phyloP scores from a whole-genome alignment of 2,329 filamentous ascomycete genomes.

The Venturia effusa region DNA sequence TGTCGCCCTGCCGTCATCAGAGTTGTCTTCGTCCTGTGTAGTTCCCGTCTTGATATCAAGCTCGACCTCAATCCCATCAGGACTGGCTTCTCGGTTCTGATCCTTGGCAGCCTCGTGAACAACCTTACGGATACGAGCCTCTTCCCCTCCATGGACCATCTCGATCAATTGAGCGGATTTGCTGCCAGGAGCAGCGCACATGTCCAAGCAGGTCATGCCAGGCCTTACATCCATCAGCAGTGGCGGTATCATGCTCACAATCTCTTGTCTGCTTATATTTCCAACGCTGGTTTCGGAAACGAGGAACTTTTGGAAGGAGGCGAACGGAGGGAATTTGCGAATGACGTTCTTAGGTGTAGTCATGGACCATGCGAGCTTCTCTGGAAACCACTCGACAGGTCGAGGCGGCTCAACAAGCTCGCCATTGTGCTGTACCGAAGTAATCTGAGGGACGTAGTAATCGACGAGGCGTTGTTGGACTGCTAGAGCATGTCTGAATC shows the following conservation, averaged over 20 bases:
- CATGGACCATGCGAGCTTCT: constrained; percentile 94
- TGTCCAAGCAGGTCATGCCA: constrained; percentile 85
- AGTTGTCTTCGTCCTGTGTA: constrained; percentile 37
- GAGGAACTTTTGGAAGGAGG: constrained; percentile 92
- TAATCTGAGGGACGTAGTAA: constrained; percentile 84
- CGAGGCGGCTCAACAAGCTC: constrained; percentile 69
- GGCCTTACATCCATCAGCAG: constrained; percentile 84
- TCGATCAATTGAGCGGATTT: constrained; percentile 94
- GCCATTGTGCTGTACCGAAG: constrained; percentile 73
- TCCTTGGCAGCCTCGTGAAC: constrained; percentile 53
- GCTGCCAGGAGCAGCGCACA: constrained; percentile 94
- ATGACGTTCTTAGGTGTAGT: constrained; percentile 95
- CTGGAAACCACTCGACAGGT: constrained; percentile 84
- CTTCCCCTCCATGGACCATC: constrained; percentile 86
- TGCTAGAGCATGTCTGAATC: constrained; percentile 67
- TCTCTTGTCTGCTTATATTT: constrained; percentile 94
- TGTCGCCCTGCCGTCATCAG: constrained; percentile 76
- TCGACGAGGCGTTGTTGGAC: constrained; percentile 83
- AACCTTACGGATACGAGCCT: constrained; percentile 67
- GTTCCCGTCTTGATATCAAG: constrained; percentile 17
- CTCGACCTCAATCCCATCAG: constrained; percentile 25
- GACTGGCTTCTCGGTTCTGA: constrained; percentile 45
- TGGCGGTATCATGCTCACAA: constrained; percentile 98
- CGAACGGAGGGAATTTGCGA: constrained; percentile 85
- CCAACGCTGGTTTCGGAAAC: constrained; percentile 95